phyloP scores from a whole-genome alignment of 352 stramenopile species.

The Lagenidium sp. region DNA sequence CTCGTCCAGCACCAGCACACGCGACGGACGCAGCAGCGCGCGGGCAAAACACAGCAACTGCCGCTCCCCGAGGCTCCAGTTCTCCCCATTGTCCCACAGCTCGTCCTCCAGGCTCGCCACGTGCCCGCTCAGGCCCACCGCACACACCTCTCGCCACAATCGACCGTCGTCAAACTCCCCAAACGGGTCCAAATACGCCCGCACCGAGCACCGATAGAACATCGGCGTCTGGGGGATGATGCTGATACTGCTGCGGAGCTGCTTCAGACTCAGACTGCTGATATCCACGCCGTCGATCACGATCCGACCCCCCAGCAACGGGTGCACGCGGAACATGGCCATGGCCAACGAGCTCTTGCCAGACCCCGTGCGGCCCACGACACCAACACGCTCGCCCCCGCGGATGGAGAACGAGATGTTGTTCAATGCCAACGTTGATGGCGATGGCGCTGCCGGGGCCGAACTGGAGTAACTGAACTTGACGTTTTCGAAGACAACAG shows the following conservation, averaged over 20 bases:
- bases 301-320: constrained; percentile 32
- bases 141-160: constrained; percentile 14
- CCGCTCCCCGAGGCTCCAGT: constrained; percentile 10
- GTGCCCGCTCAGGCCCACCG: constrained; percentile 10
- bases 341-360: constrained; percentile 24
- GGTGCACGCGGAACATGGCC: constrained; percentile 20
- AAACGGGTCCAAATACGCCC: constrained; percentile 87
- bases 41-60: constrained; percentile 22
- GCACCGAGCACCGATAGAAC: constrained; percentile 78
- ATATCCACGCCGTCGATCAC: constrained; percentile 78
- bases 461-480: background rate
- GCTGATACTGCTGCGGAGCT: constrained; percentile 11
- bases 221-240: constrained; percentile 81
- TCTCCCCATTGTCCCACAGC: constrained; percentile 52
- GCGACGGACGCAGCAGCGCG: constrained; percentile 12
- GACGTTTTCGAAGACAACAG: constrained; percentile 1
- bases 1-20: constrained; percentile 31
- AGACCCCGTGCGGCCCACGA: constrained; percentile 20
- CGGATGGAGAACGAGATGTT: constrained; percentile 11
- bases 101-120: constrained; percentile 5
- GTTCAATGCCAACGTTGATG: constrained; percentile 1
- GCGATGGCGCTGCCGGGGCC: background rate
- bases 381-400: constrained; percentile 13
- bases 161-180: constrained; percentile 36
- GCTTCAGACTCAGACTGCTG: constrained; percentile 4